These are phyloP conservation scores for Colletotrichum salicis DNA, from an alignment of 2,329 filamentous ascomycete species.

Conservation along the genomic window DNA sequence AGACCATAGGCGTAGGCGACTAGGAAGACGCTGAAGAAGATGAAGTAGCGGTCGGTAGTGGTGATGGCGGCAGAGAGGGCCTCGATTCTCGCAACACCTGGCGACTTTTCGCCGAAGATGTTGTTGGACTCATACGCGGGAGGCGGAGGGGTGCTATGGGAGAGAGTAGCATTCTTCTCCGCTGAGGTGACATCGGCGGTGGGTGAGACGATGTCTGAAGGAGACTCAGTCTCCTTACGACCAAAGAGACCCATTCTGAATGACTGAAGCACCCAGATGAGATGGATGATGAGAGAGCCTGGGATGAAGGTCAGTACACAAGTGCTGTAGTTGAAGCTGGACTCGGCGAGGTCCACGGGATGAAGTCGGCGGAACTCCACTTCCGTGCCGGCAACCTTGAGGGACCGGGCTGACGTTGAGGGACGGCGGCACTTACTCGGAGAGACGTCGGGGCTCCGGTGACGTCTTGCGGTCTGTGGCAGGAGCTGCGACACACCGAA, in stretches of 20 bases:
- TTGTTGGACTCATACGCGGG: neutral
- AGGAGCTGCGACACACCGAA: neutral
- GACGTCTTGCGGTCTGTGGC: neutral
- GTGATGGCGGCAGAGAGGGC: constrained; percentile 65
- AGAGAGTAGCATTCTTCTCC: constrained; percentile 10
- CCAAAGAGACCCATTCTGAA: constrained; percentile 15
- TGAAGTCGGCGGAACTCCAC: neutral
- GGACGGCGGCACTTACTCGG: neutral
- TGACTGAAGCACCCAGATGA: neutral
- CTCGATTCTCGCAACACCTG: constrained; percentile 70
- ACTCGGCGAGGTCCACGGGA: neutral
- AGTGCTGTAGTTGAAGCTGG: neutral
- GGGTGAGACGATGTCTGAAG: constrained; percentile 4
- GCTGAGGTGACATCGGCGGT: neutral
- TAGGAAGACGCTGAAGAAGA: constrained; percentile 71
- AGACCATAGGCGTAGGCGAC: constrained; percentile 73
- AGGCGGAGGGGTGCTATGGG: neutral
- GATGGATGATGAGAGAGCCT: neutral
- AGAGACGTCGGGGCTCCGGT: neutral
- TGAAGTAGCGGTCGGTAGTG: constrained; percentile 60
- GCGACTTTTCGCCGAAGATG: constrained; percentile 48
- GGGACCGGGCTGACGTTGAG: neutral
- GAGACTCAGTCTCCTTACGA: constrained; percentile 13
- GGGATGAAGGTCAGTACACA: neutral
- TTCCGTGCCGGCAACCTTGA: neutral